Evolutionary conservation across 1,139 yeast genomes (phyloP), one percentile per base, ranked within the genome.

Genomic region (Ashbya aceris): DNA sequence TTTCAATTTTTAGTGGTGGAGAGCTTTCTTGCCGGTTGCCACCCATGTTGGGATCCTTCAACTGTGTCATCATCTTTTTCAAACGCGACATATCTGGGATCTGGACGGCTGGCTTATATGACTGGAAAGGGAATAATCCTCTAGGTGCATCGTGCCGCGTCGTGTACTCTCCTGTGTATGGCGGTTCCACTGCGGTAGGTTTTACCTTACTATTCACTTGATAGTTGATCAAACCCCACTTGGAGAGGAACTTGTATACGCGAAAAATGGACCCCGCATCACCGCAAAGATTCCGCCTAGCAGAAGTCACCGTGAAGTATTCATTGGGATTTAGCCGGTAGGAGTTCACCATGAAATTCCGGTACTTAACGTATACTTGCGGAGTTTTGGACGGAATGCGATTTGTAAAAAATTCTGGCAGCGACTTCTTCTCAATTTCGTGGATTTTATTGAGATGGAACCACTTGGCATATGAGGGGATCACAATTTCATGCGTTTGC

Each of bases 171-270:
- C 83, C 83, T 8, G 89, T 76, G 50, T 69, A 76, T 8, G 87
- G 89, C 40, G 84, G 84, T 50, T 80, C 86, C 29, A 79, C 69
- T 44, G 76, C 74, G 36, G 77, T 76, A 8, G 89, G 86, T 51
- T 77, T 73, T 47, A 76, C 66, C 48, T 75, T 79, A 2, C 89
- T 83, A 32, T 53, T 48, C 1, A 81, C 96, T 64, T 91, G 98
- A 60, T 93, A 93, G 62, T 93, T 93, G 44, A 93, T 86, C 45
- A 93, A 69, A 0, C 99, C 99, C 99, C 99, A 93, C 62, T 83
- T 85, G 58, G 79, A 89, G 49, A 93, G 70, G 58, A 93, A 91
- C 49, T 85, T 76, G 61, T 87, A 96, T 8, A 91, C 77, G 50
- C 99, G 74, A 76, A 91, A 78, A 47, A 93, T 74, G 1, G 96